A percentile compares a stretch with the other conserved stretches of the same genome.
These are phyloP conservation scores for Malus sylvestris DNA, from an alignment of 306 rosid species.

Conservation along the genomic window DNA sequence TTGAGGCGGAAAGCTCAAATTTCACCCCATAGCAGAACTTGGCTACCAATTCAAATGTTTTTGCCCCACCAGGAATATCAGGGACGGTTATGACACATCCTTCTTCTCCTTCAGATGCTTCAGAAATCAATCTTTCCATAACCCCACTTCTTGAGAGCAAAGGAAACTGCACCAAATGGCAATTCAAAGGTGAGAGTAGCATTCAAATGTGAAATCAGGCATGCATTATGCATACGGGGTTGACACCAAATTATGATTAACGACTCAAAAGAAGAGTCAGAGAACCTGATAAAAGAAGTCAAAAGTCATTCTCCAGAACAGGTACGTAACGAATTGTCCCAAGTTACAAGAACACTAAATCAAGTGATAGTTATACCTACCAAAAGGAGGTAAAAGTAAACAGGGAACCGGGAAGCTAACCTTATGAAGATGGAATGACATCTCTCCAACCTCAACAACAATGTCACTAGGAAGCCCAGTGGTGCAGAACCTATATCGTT, in stretches of 20 bases:
- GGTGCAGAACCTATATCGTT: conserved; percentile 75
- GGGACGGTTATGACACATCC: conserved; percentile 45
- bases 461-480: conserved; percentile 95
- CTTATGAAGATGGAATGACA: conserved; percentile 99
- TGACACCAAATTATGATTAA: not conserved
- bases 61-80: conserved; percentile 88
- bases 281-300: not conserved
- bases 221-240: not conserved
- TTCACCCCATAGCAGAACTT: conserved; percentile 97
- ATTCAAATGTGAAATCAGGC: not conserved
- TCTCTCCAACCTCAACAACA: conserved; percentile 85
- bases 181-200: conserved; percentile 13
- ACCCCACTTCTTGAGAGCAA: conserved; percentile 97
- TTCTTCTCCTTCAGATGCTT: conserved; percentile 70
- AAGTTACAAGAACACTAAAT: not conserved
- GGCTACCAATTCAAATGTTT: conserved; percentile 87
- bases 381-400: conserved; percentile 17
- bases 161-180: conserved; percentile 73
- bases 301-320: not conserved
- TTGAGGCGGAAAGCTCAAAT: conserved; percentile 89
- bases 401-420: conserved; percentile 20
- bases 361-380: not conserved
- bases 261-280: not conserved
- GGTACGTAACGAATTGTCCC: not conserved
- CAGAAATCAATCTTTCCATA: conserved; percentile 75